Evolutionary conservation across 139 green algal species (phyloP).

Genomic region (Dunaliella sp.): DNA sequence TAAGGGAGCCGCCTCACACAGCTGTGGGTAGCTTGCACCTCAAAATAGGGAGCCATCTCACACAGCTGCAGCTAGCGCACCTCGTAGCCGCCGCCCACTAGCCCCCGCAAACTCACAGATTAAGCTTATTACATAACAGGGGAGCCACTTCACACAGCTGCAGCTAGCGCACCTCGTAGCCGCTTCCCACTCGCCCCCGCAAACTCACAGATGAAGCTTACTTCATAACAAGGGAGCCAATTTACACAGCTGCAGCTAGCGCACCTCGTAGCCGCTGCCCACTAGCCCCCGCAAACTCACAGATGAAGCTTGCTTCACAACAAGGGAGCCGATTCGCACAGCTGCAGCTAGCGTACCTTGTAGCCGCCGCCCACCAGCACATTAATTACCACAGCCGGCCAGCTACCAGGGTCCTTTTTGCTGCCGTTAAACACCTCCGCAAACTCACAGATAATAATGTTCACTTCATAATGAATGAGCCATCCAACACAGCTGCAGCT

Average conservation of each 20-base stretch:
- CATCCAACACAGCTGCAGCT: neutral
- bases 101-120: no score
- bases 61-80: neutral
- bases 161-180: neutral
- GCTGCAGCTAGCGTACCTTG: neutral
- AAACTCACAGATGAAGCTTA: no score
- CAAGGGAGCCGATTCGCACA: neutral
- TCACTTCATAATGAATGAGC: neutral
- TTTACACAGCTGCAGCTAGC: no score
- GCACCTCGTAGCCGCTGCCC: neutral
- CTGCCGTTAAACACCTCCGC: no score
- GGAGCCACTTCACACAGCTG: no score
- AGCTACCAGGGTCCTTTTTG: neutral
- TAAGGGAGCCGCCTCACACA: neutral
- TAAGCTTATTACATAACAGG: no score
- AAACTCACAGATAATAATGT: no score
- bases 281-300: no score
- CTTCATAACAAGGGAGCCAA: no score
- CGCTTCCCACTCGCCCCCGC: neutral
- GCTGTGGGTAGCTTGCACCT: neutral
- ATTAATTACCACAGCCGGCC: neutral
- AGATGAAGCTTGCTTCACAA: no score
- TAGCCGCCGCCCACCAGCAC: neutral
- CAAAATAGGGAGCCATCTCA: neutral
- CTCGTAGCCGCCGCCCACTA: neutral